Base-by-base conservation (phyloP, 805 yeast species). In the Tetrapisispora pingtungensis region DNA sequence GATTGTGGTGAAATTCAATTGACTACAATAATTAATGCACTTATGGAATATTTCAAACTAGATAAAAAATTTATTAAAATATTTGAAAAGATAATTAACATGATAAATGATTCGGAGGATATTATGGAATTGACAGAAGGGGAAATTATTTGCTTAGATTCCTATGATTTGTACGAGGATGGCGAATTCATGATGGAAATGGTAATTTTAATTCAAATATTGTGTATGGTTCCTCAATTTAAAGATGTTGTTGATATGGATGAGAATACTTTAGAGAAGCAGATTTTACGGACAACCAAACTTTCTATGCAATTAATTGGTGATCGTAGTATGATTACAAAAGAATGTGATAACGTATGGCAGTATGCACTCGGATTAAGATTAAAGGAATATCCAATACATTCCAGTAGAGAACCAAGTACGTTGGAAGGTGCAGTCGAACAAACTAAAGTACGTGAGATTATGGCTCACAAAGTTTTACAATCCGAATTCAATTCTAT, bases 1-100 rank as follows among this genome's bases (percentile, higher is more conserved):
- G 97, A 90, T 60, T 82, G 84, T 55, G 96, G 81, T 7, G 97
- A 90, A 61, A 54, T 90, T 3, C 70, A 79, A 1, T 51, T 81
- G 22, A 51, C 56, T 0, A 56, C 59, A 15, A 47, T 60, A 7
- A 37, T 46, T 4, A 54, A 61, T 1, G 68, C 67, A 8, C 70
- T 75, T 41, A 48, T 50, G 8, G 42, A 56, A 3, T 49, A 56
- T 10, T 64, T 49, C 18, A 42, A 42, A 6, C 22, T 60, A 10
- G 49, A 60, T 10, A 28, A 48, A 6, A 63, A 57, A 5, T 33
- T 32, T 26, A 40, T 32, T 12, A 7, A n/a, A 2, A 55, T 59
- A 6, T 51, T 77, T 13, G 68, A 68, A 1, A 63, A 56, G 15
- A 53, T 73, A 7, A 46, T 75, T 3, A 61, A 62, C 1, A 39